phyloP scores from a whole-genome alignment of 2,329 filamentous ascomycete species.

The Alternaria sp. region DNA sequence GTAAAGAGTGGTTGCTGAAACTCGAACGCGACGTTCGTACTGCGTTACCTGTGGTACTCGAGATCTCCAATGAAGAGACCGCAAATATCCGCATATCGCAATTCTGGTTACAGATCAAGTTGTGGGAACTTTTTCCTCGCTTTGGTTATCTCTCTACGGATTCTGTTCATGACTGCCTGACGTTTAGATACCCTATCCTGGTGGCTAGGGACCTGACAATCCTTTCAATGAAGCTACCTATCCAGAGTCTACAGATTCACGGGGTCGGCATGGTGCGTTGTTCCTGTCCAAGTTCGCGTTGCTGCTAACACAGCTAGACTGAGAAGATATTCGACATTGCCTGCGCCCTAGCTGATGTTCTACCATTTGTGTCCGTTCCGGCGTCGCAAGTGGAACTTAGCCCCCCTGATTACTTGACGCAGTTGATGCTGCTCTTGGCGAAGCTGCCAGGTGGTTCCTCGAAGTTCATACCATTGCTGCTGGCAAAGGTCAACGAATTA shows the following conservation, averaged over 20 bases:
- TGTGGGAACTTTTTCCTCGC: constrained; percentile 68
- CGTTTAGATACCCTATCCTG: constrained; percentile 70
- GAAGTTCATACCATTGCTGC: constrained; percentile 38
- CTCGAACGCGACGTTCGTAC: constrained; percentile 71
- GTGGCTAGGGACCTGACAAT: constrained; percentile 69
- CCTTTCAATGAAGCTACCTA: constrained; percentile 31
- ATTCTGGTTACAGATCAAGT: constrained; percentile 70
- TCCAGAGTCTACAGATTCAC: constrained; percentile 35
- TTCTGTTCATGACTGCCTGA: constrained; percentile 62
- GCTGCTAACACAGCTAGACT: constrained; percentile 25
- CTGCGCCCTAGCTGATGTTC: constrained; percentile 38
- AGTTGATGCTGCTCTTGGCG: constrained; percentile 26
- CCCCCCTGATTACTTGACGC: constrained; percentile 30
- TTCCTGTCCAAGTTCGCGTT: neutral
- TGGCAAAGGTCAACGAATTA: constrained; percentile 38
- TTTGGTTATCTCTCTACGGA: constrained; percentile 61
- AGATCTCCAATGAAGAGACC: constrained; percentile 61
- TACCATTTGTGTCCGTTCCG: constrained; percentile 32
- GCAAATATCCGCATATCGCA: constrained; percentile 67
- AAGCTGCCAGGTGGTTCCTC: constrained; percentile 34
- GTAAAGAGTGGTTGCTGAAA: constrained; percentile 63
- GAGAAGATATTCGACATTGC: constrained; percentile 44
- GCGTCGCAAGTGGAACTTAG: constrained; percentile 25
- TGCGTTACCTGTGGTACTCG: constrained; percentile 62
- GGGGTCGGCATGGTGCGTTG: constrained; percentile 39